Evolutionary conservation across 768 basidiomycete genomes (phyloP).

Genomic region (Melanogaster broomeanus): DNA sequence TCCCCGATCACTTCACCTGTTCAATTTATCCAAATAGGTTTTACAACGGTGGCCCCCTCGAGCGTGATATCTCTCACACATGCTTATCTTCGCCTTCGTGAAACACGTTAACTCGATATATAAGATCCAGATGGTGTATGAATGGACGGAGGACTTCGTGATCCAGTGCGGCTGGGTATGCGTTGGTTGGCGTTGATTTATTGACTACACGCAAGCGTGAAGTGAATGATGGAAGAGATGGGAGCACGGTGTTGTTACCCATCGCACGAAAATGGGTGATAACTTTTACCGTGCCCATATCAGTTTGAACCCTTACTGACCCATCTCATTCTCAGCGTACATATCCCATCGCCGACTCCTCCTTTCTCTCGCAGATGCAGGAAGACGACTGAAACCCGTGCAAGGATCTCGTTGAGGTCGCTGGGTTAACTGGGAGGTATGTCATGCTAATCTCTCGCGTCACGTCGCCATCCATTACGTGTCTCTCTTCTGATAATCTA

Average conservation of each 20-base stretch:
- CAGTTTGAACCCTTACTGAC: neutral
- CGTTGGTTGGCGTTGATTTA: slow-evolving; percentile 89
- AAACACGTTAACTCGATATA: slow-evolving; percentile 91
- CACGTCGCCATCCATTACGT: slow-evolving; percentile 79
- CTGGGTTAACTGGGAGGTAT: slow-evolving; percentile 75
- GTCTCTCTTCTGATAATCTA: too few relatives aligned
- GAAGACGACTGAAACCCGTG: too few relatives aligned
- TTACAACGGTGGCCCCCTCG: slow-evolving; percentile 85
- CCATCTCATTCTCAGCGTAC: slow-evolving; percentile 54
- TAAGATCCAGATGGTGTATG: slow-evolving; percentile 91
- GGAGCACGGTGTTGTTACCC: slow-evolving; percentile 41
- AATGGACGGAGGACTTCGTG: slow-evolving; percentile 97
- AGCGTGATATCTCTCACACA: slow-evolving; percentile 78
- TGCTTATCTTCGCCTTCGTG: slow-evolving; percentile 81
- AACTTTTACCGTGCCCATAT: neutral
- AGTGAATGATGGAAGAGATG: too few relatives aligned
- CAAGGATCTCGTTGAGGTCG: slow-evolving; percentile 89
- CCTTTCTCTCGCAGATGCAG: too few relatives aligned
- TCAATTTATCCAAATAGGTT: too few relatives aligned
- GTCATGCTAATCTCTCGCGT: neutral
- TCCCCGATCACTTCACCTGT: neutral
- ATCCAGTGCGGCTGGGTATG: slow-evolving; percentile 92
- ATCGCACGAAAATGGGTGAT: slow-evolving; percentile 44
- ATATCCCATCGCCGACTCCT: too few relatives aligned
- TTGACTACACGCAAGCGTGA: too few relatives aligned